Conservation (phyloP, 1,139 yeast species). For the Casaregolazyma suthepensis region DNA sequence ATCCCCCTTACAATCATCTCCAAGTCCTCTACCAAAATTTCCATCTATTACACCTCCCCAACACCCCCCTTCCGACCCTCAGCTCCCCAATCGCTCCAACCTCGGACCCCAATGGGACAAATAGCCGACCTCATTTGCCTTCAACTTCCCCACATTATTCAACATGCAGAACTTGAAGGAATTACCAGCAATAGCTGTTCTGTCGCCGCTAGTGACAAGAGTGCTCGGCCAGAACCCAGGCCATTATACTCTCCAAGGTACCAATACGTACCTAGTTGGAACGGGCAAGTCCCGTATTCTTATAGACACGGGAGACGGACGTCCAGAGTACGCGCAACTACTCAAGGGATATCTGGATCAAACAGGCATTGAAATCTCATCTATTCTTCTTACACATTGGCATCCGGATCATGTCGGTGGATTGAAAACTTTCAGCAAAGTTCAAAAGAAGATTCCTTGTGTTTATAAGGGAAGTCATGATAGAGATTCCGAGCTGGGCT, state of each 20-base stretch:
- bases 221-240: slow-evolving; percentile 38
- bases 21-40: neutral
- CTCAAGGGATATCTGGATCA: slow-evolving; percentile 24
- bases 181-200: slow-evolving; percentile 22
- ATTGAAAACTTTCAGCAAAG: slow-evolving; percentile 18
- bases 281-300: slow-evolving; percentile 30
- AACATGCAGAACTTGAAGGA: slow-evolving; percentile 5
- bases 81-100: neutral
- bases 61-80: neutral
- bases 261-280: slow-evolving; percentile 38
- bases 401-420: slow-evolving; percentile 37
- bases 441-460: neutral
- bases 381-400: slow-evolving; percentile 36
- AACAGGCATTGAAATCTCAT: slow-evolving; percentile 26
- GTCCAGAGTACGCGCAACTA: slow-evolving; percentile 25
- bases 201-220: slow-evolving; percentile 35
- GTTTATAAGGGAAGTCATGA: slow-evolving; percentile 1
- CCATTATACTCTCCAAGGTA: slow-evolving; percentile 36
- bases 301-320: slow-evolving; percentile 37
- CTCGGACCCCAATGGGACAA: neutral
- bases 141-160: neutral
- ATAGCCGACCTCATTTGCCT: neutral
- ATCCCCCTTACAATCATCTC: neutral
- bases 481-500: neutral
- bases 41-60: neutral